Conservation (phyloP, 805 yeast genomes). For the Millerozyma miso region DNA sequence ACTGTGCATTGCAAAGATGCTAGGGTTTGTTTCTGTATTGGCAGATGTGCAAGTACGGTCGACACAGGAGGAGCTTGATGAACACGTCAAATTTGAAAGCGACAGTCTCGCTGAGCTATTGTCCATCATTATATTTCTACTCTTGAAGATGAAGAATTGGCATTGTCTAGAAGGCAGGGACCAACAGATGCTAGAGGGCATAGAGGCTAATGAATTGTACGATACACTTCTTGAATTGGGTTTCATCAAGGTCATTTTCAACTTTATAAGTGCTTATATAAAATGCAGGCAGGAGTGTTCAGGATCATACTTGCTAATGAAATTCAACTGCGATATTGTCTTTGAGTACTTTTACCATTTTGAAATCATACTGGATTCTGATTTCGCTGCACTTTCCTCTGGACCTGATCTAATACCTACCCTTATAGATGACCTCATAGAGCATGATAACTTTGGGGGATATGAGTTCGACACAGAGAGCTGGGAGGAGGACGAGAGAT, state of each 20-base stretch:
- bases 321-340: conserved; percentile 36
- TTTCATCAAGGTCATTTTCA: conserved; percentile 25
- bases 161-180: conserved; percentile 11
- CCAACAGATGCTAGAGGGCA: conserved; percentile 10
- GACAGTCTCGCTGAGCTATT: conserved; percentile 30
- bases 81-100: conserved; percentile 12
- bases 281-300: conserved; percentile 12
- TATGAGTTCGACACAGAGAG: conserved; percentile 33
- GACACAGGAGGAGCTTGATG: conserved; percentile 5
- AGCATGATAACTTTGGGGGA: conserved; percentile 31
- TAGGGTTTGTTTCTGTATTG: conserved; percentile 29
- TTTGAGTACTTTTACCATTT: conserved; percentile 38
- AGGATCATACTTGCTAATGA: conserved; percentile 29
- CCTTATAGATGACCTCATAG: conserved; percentile 25
- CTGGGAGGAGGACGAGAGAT: conserved; percentile 51
- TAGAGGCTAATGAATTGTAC: conserved; percentile 15
- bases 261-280: conserved; percentile 27
- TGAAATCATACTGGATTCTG: conserved; percentile 31
- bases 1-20: conserved; percentile 35
- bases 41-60: conserved; percentile 9
- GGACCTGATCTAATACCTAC: conserved; percentile 24
- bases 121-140: conserved; percentile 28
- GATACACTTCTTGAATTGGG: conserved; percentile 18
- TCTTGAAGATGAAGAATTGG: conserved; percentile 28
- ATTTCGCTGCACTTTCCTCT: conserved; percentile 25